These are phyloP conservation scores for Ilex aquifolium DNA, from an alignment of 257 asterid genomes.

Conservation along the genomic window DNA sequence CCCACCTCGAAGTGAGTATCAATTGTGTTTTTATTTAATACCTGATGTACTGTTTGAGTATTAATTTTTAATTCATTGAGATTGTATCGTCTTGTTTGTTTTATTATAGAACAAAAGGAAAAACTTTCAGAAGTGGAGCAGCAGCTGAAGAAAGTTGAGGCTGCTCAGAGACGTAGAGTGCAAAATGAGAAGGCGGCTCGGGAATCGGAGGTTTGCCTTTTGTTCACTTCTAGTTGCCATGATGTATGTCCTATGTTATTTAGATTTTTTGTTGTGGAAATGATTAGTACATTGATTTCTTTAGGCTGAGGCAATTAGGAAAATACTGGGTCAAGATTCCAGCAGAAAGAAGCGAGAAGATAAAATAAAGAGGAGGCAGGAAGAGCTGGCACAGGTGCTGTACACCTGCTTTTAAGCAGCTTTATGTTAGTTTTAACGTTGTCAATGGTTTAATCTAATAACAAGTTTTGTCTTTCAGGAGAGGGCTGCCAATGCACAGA, in stretches of 20 bases:
- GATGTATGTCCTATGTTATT: not conserved
- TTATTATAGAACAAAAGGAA: conserved; percentile 61
- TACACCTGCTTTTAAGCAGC: conserved; percentile 1
- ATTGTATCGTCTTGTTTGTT: not conserved
- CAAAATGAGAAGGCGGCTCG: conserved; percentile 83
- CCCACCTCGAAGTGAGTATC: conserved; percentile 36
- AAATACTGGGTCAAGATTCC: conserved; percentile 87
- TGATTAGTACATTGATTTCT: conserved; percentile 7
- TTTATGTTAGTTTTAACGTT: not conserved
- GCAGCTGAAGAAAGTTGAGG: conserved; percentile 81
- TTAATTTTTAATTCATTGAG: too few relatives aligned
- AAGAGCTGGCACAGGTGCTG: conserved; percentile 55
- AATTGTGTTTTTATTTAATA: not conserved
- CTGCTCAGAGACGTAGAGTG: conserved; percentile 72
- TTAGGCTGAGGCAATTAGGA: conserved; percentile 92
- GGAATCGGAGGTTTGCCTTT: conserved; percentile 64
- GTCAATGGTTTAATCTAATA: conserved; percentile 3
- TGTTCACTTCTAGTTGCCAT: not conserved
- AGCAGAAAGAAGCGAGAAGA: conserved; percentile 77
- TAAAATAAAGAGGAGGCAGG: conserved; percentile 54
- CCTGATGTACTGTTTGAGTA: too few relatives aligned
- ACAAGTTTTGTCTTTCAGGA: conserved; percentile 35
- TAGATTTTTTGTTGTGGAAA: conserved; percentile 5
- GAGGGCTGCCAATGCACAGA: conserved; percentile 37
- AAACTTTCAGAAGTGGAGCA: conserved; percentile 70